Base-by-base conservation (phyloP, 2,329 filamentous ascomycete species). In the Myriosclerotinia curreyana region DNA sequence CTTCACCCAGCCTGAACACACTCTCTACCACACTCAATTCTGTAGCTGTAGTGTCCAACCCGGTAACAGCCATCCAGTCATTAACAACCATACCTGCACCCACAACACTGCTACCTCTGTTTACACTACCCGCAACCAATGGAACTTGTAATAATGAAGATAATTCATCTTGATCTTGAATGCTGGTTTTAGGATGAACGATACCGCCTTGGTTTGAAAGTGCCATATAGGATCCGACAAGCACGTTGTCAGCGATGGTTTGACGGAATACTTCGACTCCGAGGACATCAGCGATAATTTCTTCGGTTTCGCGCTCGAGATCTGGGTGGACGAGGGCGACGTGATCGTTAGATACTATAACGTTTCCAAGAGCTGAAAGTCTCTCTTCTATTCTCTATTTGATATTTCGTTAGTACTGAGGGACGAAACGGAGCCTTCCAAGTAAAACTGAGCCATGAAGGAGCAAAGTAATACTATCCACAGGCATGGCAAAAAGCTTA, bases 161-260 rank as follows among this genome's bases (percentile, higher is more conserved):
- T 69, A 99, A 85, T 81, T 99, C 95, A 77, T 99, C 95, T 83
- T 99, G 95, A 78, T 99, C 95, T 79, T 96, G 92, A 75, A 98
- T 95, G 70, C 86, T 90, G 49, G 95, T 98, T 83, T 97, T 97
- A 71, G 95, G 94, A 77, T 99, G 95, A 56, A 99, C 95, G 71
- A 99, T 89, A 15, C 95, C 95, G 70, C 95, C 95, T 78, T 94
- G 91, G 82, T 99, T 99, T 73, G 90, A 94, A 67, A 99, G 83
- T 63, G 90, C 86, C 93, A 98, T 98, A 83, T 99, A 99, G 59
- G 88, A 92, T 66, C 95, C 95, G 46, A 96, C 95, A 36, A 99
- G 86, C 65, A 99, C 95, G 76, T 98, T 97, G 79, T 97, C 93
- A 73, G 94, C 92, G 66, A 99, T 90, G 54, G 95, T 98, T 82